Evolutionary conservation across 1,284 basidiomycete genomes (phyloP).

Genomic region (Trichosporon sp.): DNA sequence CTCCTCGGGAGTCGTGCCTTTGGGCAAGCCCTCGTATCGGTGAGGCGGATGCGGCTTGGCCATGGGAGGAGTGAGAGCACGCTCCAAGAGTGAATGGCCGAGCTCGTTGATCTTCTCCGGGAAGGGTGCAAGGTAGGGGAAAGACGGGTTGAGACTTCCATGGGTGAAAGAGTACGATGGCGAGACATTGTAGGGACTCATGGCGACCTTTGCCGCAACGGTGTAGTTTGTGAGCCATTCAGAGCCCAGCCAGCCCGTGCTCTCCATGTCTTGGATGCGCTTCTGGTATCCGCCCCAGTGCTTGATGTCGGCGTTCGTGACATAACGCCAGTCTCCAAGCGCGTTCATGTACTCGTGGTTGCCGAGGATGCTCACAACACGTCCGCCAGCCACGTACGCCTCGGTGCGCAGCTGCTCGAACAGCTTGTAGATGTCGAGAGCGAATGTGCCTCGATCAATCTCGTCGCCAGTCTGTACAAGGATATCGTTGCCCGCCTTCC

Average conservation of each 20-base stretch:
- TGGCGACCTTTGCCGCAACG: conserved; percentile 69
- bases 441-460: conserved; percentile 83
- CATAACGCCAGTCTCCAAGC: conserved; percentile 87
- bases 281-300: conserved; percentile 67
- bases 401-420: conserved; percentile 76
- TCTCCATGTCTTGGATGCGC: conserved; percentile 63
- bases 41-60: conserved; percentile 74
- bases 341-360: conserved; percentile 68
- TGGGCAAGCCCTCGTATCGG: conserved; percentile 69
- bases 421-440: conserved; percentile 69
- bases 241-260: conserved; percentile 69
- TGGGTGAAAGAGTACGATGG: conserved; percentile 72
- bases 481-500: conserved; percentile 71
- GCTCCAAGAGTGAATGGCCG: conserved; percentile 61
- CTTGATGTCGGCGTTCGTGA: conserved; percentile 67
- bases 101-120: conserved; percentile 72
- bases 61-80: conserved; percentile 52
- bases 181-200: conserved; percentile 66
- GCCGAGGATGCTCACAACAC: conserved; percentile 71
- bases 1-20: conserved; percentile 61
- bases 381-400: conserved; percentile 63
- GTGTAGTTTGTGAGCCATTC: conserved; percentile 85
- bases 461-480: conserved; percentile 93
- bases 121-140: conserved; percentile 66
- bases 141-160: conserved; percentile 73